Evolutionary conservation across 306 rosid species (phyloP).

Genomic region (Cyamopsis tetragonoloba): DNA sequence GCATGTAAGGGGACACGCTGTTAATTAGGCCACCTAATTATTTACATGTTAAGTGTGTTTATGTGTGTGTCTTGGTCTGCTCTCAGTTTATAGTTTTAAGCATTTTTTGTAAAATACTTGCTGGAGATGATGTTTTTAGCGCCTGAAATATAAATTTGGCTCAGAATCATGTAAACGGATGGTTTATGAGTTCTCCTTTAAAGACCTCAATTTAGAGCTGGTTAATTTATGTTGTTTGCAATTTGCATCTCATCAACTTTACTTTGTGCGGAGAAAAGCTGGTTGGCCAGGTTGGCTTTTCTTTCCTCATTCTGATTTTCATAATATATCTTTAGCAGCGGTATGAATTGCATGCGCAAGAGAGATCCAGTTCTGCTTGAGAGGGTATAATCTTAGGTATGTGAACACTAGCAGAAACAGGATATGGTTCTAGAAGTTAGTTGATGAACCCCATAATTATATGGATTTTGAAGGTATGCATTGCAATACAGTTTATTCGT

Average conservation of each 20-base stretch:
- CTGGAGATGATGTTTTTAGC: neutral
- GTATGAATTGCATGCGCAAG: neutral
- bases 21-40: neutral
- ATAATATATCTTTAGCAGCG: neutral
- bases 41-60: neutral
- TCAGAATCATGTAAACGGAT: neutral
- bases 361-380: neutral
- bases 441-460: neutral
- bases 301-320: neutral
- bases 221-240: neutral
- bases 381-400: neutral
- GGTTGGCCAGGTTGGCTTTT: neutral
- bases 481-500: neutral
- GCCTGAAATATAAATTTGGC: neutral
- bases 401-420: conserved; percentile 28
- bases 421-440: neutral
- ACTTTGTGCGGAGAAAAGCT: neutral
- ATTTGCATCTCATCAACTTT: neutral
- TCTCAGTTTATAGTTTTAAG: neutral
- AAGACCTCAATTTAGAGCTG: neutral
- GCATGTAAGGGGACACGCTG: neutral
- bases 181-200: neutral
- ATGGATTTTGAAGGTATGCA: neutral
- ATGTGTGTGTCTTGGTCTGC: neutral
- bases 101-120: neutral